A percentile compares a stretch with the other conserved stretches of the same genome.
phyloP scores from a whole-genome alignment of 78 protist species.

The Planoprotostelium fungivorum region DNA sequence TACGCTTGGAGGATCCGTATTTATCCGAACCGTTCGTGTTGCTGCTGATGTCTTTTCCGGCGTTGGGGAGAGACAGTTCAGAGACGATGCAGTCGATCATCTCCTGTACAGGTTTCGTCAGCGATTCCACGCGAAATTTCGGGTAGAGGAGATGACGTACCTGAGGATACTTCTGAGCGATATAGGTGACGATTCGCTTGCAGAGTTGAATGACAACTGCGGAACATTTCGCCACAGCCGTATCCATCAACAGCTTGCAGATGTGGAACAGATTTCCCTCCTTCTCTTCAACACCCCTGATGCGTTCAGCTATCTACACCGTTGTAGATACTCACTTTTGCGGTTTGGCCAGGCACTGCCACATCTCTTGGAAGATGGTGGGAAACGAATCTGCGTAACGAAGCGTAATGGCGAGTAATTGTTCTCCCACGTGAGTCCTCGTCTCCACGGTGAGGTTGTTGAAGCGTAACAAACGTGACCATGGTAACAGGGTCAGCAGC shows the following conservation, averaged over 20 bases:
- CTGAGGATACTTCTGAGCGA: neutral
- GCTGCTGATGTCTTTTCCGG: constrained; percentile 13
- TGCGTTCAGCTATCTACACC: neutral
- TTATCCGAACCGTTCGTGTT: neutral
- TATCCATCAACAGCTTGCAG: neutral
- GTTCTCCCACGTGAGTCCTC: neutral
- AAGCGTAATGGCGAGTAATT: neutral
- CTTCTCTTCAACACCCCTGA: neutral
- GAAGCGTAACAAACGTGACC: constrained; percentile 13
- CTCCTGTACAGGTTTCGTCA: constrained; percentile 24
- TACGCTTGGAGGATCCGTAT: neutral
- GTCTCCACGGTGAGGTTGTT: neutral
- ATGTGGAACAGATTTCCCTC: neutral
- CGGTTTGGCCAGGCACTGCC: neutral
- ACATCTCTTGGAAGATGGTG: neutral
- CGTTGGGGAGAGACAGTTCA: constrained; percentile 21
- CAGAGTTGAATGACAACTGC: neutral
- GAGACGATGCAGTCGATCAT: constrained; percentile 37
- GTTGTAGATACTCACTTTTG: too few species aligned
- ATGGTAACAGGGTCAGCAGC: constrained; percentile 35
- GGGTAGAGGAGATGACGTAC: neutral
- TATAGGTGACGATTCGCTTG: neutral
- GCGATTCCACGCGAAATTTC: neutral
- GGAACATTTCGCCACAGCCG: neutral
- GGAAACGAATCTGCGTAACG: neutral